These are phyloP conservation scores for Penicillium dipodomyicola DNA, from an alignment of 495 filamentous ascomycete genomes.

Conservation along the genomic window DNA sequence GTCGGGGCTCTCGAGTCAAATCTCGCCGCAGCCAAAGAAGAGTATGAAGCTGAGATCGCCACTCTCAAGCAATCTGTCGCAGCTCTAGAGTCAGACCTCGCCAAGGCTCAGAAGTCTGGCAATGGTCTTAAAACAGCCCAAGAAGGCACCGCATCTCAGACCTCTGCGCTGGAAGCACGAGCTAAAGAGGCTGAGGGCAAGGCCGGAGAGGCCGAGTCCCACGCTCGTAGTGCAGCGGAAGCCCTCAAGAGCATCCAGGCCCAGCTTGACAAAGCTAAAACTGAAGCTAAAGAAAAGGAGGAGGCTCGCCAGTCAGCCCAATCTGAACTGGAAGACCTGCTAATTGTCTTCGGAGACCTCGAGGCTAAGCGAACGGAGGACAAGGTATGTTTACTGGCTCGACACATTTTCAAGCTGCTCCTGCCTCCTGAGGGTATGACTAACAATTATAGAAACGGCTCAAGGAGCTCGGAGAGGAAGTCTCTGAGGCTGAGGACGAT, in stretches of 20 bases:
- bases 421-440: conserved; percentile 3
- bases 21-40: conserved; percentile 50
- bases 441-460: conserved; percentile 60
- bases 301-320: conserved; percentile 63
- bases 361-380: conserved; percentile 79
- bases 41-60: conserved; percentile 59
- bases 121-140: conserved; percentile 59
- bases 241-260: conserved; percentile 23
- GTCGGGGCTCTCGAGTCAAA: conserved; percentile 55
- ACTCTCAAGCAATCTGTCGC: conserved; percentile 57
- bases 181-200: conserved; percentile 45
- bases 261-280: conserved; percentile 29
- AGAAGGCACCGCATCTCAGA: conserved; percentile 52
- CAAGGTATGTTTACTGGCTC: conserved; percentile 57
- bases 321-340: conserved; percentile 74
- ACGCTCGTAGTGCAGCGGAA: conserved; percentile 22
- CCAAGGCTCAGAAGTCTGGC: conserved; percentile 49
- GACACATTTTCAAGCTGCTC: not conserved
- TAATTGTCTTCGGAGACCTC: conserved; percentile 86
- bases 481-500: conserved; percentile 78
- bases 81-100: conserved; percentile 55
- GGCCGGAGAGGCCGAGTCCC: conserved; percentile 49
- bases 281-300: conserved; percentile 52
- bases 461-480: conserved; percentile 65
- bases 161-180: conserved; percentile 46